Percentiles rank a stretch among this genome's conserved stretches.
Conservation (phyloP, 2,329 filamentous ascomycete species). For the Clonostachys sp. region DNA sequence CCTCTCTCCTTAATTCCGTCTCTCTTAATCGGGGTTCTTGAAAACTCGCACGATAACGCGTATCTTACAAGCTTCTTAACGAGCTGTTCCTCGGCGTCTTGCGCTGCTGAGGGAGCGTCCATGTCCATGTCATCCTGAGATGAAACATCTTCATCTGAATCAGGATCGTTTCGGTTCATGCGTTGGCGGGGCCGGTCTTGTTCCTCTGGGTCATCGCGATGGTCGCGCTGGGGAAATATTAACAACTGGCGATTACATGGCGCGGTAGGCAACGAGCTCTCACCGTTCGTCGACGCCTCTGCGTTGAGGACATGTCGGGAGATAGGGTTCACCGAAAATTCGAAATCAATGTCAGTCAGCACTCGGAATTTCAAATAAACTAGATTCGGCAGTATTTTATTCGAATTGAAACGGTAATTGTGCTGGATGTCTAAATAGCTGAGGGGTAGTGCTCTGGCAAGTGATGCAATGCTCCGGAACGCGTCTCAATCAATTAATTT, state of each 20-base stretch:
- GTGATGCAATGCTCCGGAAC: too few species aligned
- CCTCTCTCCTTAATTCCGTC: conserved; percentile 62
- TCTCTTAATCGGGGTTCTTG: conserved; percentile 53
- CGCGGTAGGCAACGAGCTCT: conserved; percentile 1
- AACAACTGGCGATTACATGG: neutral
- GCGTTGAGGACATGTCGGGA: conserved; percentile 19
- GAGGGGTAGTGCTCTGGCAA: too few species aligned
- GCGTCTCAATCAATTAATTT: too few species aligned
- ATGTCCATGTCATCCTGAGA: conserved; percentile 22
- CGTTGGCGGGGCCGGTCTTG: conserved; percentile 23
- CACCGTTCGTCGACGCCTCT: conserved; percentile 25
- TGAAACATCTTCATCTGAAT: conserved; percentile 18
- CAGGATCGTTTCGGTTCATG: conserved; percentile 10
- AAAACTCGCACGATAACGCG: conserved; percentile 61
- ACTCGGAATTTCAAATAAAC: too few species aligned
- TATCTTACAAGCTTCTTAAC: conserved; percentile 67
- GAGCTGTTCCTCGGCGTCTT: conserved; percentile 43
- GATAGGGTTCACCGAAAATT: too few species aligned
- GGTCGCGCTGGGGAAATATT: conserved; percentile 1
- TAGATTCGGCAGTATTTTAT: too few species aligned
- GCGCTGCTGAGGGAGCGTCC: conserved; percentile 16
- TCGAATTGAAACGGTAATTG: too few species aligned
- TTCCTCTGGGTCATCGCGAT: conserved; percentile 24
- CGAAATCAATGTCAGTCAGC: too few species aligned
- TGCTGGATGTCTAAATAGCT: too few species aligned